Base-by-base conservation (phyloP, 495 filamentous ascomycete species). In the Penicillium argentinense region DNA sequence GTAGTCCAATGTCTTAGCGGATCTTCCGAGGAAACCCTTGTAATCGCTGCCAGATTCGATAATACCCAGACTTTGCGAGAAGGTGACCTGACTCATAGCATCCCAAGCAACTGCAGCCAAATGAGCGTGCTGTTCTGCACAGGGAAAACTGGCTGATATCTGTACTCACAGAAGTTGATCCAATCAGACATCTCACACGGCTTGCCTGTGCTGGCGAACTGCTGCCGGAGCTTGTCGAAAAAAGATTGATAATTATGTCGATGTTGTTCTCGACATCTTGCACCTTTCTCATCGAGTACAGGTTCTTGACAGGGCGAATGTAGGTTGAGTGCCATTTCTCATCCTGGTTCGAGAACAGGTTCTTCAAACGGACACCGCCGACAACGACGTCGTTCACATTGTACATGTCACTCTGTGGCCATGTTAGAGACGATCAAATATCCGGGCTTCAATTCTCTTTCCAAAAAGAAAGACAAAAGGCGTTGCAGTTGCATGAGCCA, bases 21-120 rank as follows among this genome's bases (percentile, higher is more conserved):
- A 61, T 40, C 42, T 52, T 24, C 51, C 32, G 0, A 66, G 43
- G 43, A 59, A 48, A 18, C 55, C 49, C 38, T 51, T 42, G 30
- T 49, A 39, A 43, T 64, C 42, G n/a, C 41, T 42, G 5, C 54
- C 50, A 14, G 43, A 51, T 46, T 66, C 37, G 42, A 54, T 48
- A 28, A 60, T 53, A n/a, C 61, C 65, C 4, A 66, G 42, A 26
- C 51, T 50, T 23, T 62, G 36, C 7, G 57, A 62, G 43, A 69
- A 69, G 22, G 67, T 70, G 23, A 60, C 47, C 32, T 67, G 54
- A 25, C 64, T 57, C 45, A 70, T 66, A 3, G 48, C 53, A 44
- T 70, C 68, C 60, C 63, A 72, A 13, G 68, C 67, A 46, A 67
- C 67, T 70, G 36, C 17, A 4, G 14, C n/a, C n/a, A n/a, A n/a